phyloP scores from a whole-genome alignment of 1,284 basidiomycete genomes.

The Papiliotrema flavescens region DNA sequence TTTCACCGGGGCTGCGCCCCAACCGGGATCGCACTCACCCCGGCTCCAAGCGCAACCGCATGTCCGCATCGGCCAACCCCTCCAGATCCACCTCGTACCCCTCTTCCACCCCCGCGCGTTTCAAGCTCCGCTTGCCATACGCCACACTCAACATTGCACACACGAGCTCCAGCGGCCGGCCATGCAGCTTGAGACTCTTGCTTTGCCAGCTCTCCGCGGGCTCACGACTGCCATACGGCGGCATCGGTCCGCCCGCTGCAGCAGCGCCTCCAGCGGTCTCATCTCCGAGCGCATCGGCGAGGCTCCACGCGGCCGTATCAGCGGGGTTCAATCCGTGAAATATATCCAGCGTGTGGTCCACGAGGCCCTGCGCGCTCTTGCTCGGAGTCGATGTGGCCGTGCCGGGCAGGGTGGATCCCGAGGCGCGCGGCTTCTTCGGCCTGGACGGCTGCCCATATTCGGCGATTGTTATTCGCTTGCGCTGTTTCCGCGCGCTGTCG shows the following conservation, averaged over 20 bases:
- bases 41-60: conserved; percentile 22
- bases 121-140: conserved; percentile 20
- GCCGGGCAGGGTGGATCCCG: not conserved
- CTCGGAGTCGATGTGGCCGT: not conserved
- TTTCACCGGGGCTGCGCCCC: not conserved
- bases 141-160: conserved; percentile 38
- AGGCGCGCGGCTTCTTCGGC: not conserved
- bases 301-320: not conserved
- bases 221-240: conserved; percentile 1
- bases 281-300: not conserved
- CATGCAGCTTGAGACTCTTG: conserved; percentile 34
- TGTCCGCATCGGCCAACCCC: conserved; percentile 17
- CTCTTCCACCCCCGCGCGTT: conserved; percentile 11
- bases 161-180: conserved; percentile 34
- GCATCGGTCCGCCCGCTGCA: not conserved
- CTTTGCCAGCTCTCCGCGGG: conserved; percentile 6
- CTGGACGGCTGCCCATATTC: conserved; percentile 5
- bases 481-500: conserved; percentile 27
- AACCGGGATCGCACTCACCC: conserved; percentile 15
- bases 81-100: conserved; percentile 30
- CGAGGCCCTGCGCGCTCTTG: not conserved
- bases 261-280: not conserved
- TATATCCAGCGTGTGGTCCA: conserved; percentile 32
- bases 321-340: conserved; percentile 20
- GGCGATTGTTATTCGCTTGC: conserved; percentile 10